Base-by-base conservation (phyloP, 2,329 filamentous ascomycete species). In the Aspergillus alliaceus region DNA sequence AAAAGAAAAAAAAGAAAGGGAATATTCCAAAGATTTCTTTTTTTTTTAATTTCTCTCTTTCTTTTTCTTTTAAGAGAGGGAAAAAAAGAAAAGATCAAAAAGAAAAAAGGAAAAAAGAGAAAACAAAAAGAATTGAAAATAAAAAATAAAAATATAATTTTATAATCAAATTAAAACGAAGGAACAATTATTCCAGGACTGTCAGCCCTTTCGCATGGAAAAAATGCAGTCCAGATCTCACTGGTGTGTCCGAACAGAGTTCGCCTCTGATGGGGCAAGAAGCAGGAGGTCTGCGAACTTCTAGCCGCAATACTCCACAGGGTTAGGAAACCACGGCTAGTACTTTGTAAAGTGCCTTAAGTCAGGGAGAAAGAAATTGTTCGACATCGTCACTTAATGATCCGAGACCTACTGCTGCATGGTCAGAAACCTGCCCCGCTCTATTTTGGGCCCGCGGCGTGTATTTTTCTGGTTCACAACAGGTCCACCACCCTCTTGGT, bases 371-470 rank as follows among this genome's bases (percentile, higher is more conserved):
- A 59, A 56, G 53, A 40, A 59, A 58, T 59, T 59, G 59, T 60
- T 58, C 59, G 47, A 59, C 49, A 44, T 50, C 39, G 51, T 56
- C 54, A 60, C 54, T 53, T 51, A 56, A 53, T 54, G 55, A 58
- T 52, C 51, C 53, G 47, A 59, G 60, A 55, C 60, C 42, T 59
- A 52, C 59, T 63, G 59, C 60, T 44, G 40, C 40, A 44, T 44
- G 40, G 40, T 44, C 40, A 44, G 40, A 54, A 56, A 49, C 53
- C 60, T 56, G 61, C 59, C 62, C 61, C 63, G 60, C 61, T 65
- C 61, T 65, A 65, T 63, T 65, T 62, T 62, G 59, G 61, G 63
- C 53, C 53, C 51, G 51, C 47, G 44, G 51, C 35, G 12, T 47
- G 37, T 31, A 56, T 56, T 40, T 18, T 44, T 48, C 56, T 57